Evolutionary conservation across 306 rosid genomes (phyloP), one percentile per base, ranked within the genome.

Genomic region (Sophora flavescens): DNA sequence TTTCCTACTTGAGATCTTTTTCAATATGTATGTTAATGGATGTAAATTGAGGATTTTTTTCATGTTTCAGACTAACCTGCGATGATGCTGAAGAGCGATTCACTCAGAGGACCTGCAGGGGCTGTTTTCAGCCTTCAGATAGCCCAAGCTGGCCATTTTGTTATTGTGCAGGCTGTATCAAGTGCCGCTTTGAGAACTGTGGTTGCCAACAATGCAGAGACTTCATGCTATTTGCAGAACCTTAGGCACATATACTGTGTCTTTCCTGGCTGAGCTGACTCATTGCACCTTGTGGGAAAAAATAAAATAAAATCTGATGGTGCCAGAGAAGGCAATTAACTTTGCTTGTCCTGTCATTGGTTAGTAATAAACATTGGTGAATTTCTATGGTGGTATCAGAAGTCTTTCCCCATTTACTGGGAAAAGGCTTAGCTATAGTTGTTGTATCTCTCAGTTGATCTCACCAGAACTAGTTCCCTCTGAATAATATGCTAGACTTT

Each of bases 121-220:
- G 89, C 0, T 91, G 92, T 64, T 67, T 81, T 12, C 81, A 77
- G 13, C 6, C 35, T 1, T 4, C 81, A 3, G 13, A 11, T 9
- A 86, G 92, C 64, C 6, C 14, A 26, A 93, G 89, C 28, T 91
- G 92, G 84, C 30, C 53, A 0, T 26, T 53, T 7, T 83, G 90
- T 17, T 84, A 73, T 12, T 91, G 92, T 13, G 15, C 53, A 3
- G 92, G 92, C 36, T 91, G 92, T 52, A 59, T 63, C 54, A 79
- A 36, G 64, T 89, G 93, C 79, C 90, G 92, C 32, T 91, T 78
- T 81, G 13, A 47, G 63, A 75, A 87, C 73, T 89, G 90, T 52
- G 38, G 28, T 6, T 87, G 93, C 63, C 90, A 74, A 3, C 59
- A 68, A 3, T 91, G 92, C 74, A 32, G 57, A 1, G 87, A 89